Percentiles rank a stretch among this genome's conserved stretches.
These are phyloP conservation scores for Coniochaeta pulveracea DNA, from an alignment of 2,329 filamentous ascomycete species.

Conservation along the genomic window DNA sequence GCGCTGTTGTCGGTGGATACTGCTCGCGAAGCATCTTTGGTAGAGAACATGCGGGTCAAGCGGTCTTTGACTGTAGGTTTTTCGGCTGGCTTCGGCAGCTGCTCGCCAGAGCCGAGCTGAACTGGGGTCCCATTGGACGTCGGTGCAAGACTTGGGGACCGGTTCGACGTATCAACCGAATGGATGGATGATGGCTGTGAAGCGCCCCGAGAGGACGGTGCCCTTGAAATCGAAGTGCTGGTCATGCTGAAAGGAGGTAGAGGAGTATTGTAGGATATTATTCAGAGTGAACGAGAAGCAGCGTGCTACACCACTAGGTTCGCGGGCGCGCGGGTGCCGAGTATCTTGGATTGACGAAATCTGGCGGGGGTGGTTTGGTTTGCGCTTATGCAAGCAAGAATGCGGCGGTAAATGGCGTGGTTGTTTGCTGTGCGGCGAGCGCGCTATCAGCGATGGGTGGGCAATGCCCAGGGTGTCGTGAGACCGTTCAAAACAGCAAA, in stretches of 20 bases:
- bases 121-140: slow-evolving; percentile 25
- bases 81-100: slow-evolving; percentile 29
- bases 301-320: too few species aligned
- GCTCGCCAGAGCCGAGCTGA: slow-evolving; percentile 16
- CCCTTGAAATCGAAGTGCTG: slow-evolving; percentile 18
- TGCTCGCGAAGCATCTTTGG: slow-evolving; percentile 38
- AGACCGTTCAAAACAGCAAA: slow-evolving; percentile 14
- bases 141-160: slow-evolving; percentile 24
- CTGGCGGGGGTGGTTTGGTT: slow-evolving; percentile 9
- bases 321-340: neutral
- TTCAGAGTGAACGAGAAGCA: too few species aligned
- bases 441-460: slow-evolving; percentile 14
- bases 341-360: slow-evolving; percentile 1
- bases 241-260: slow-evolving; percentile 15
- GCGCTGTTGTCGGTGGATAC: slow-evolving; percentile 19
- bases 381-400: slow-evolving; percentile 17
- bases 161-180: slow-evolving; percentile 28
- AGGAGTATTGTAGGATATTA: too few species aligned
- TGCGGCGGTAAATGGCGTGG: neutral
- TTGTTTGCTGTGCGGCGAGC: slow-evolving; percentile 12
- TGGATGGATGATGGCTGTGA: slow-evolving; percentile 39
- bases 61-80: slow-evolving; percentile 54
- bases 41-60: slow-evolving; percentile 54
- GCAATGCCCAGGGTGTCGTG: slow-evolving; percentile 12
- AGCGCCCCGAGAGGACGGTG: slow-evolving; percentile 29